These are phyloP conservation scores for Podaxis carcinomalis DNA, from an alignment of 768 basidiomycete genomes.

Conservation along the genomic window DNA sequence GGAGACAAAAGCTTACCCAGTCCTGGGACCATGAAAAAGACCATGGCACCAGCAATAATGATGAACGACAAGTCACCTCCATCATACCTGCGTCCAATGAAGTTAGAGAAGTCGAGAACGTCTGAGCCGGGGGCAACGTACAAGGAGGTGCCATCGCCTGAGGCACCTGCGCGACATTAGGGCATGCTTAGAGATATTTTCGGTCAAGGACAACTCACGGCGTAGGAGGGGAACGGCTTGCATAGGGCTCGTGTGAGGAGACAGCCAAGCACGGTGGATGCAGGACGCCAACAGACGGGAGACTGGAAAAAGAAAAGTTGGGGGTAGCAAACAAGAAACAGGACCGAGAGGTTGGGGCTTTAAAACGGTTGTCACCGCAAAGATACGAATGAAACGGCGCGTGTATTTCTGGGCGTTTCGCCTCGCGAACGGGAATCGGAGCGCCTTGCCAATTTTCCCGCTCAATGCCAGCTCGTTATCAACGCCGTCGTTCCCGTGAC, in stretches of 20 bases:
- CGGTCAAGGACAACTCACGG: neutral
- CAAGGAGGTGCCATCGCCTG: constrained; percentile 7
- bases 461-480: neutral
- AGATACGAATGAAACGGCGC: constrained; percentile 8
- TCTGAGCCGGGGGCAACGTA: constrained; percentile 1
- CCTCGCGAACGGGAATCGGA: constrained; percentile 1
- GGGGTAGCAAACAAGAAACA: neutral
- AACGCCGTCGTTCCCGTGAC: neutral
- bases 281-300: neutral
- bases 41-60: constrained; percentile 62
- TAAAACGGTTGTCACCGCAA: neutral
- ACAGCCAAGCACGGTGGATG: neutral
- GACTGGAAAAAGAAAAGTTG: neutral
- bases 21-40: constrained; percentile 75
- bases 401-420: neutral
- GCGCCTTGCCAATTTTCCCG: constrained; percentile 5
- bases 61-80: constrained; percentile 72
- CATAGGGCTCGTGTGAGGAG: neutral
- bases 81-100: constrained; percentile 47
- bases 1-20: constrained; percentile 40
- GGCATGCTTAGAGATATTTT: neutral
- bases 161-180: neutral
- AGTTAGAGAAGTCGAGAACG: neutral
- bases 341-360: neutral
- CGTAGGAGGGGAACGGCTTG: neutral